Evolutionary conservation across 139 green algal genomes (phyloP).

Genomic region (Bryopsis sp.): DNA sequence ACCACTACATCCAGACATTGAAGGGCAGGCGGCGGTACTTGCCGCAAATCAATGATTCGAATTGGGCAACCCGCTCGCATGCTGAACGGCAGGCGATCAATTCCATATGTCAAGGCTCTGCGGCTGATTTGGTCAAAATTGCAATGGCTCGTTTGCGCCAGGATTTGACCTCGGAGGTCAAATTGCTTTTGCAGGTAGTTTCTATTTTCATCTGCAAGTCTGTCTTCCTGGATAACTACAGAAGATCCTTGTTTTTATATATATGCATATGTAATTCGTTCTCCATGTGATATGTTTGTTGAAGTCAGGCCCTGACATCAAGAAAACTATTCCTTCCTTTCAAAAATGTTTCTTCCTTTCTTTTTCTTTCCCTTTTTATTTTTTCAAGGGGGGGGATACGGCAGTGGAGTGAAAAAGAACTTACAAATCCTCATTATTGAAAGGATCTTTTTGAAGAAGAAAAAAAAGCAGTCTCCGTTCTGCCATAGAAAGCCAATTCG

Average conservation of each 20-base stretch:
- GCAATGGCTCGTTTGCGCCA: no score
- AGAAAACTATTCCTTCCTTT: no score
- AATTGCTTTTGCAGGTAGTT: neutral
- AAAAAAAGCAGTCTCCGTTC: neutral
- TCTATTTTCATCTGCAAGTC: neutral
- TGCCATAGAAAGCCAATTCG: neutral
- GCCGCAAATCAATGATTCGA: conserved; percentile 35
- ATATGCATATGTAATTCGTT: neutral
- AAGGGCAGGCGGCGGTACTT: conserved; percentile 44
- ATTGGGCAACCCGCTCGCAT: conserved; percentile 7
- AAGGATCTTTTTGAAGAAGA: neutral
- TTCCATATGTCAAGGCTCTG: conserved; percentile 56
- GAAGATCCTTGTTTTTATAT: neutral
- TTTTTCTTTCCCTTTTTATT: no score
- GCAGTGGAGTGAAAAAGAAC: neutral
- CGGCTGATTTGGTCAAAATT: conserved; percentile 70
- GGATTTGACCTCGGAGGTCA: neutral
- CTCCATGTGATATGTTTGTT: neutral
- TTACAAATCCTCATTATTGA: neutral
- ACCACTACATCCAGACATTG: conserved; percentile 44
- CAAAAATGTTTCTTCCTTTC: no score
- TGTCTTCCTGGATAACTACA: neutral
- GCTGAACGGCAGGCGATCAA: conserved; percentile 66
- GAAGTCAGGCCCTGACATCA: neutral
- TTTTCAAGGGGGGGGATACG: no score